Conservation (phyloP, 805 yeast species). For the Candida koratica region DNA sequence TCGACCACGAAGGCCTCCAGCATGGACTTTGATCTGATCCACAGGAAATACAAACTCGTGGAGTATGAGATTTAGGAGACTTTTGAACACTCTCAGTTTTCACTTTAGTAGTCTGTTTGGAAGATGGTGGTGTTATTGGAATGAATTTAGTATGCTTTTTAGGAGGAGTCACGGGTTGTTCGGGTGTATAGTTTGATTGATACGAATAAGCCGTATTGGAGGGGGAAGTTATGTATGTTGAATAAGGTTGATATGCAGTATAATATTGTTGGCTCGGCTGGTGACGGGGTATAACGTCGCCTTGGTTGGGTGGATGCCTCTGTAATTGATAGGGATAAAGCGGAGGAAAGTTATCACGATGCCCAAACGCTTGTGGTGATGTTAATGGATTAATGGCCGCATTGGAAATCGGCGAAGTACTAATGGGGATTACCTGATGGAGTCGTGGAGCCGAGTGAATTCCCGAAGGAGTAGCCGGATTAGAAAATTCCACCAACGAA, state of each 20-base stretch:
- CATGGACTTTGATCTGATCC: conserved; percentile 91
- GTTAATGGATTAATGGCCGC: not conserved
- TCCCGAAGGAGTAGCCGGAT: not conserved
- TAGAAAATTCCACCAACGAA: conserved; percentile 34
- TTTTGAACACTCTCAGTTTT: conserved; percentile 32
- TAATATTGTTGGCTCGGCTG: conserved; percentile 9
- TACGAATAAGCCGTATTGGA: conserved; percentile 13
- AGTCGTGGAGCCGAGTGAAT: conserved; percentile 3
- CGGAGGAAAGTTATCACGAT: conserved; percentile 12
- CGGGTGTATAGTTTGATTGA: conserved; percentile 12
- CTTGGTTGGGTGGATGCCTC: not conserved
- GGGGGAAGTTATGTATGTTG: conserved; percentile 13
- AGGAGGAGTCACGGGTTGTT: conserved; percentile 17
- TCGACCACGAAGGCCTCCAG: conserved; percentile 98
- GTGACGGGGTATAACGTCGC: conserved; percentile 5
- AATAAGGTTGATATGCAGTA: conserved; percentile 10
- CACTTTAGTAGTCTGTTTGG: conserved; percentile 20
- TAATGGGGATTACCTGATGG: not conserved
- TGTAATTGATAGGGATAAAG: conserved; percentile 17
- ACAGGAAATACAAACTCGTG: conserved; percentile 81
- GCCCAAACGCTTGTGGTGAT: conserved; percentile 3
- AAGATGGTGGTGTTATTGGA: conserved; percentile 41
- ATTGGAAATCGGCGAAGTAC: conserved; percentile 5
- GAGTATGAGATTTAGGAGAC: conserved; percentile 28
- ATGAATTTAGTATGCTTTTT: conserved; percentile 28